Percentiles rank a stretch among this genome's conserved stretches.
phyloP scores from a whole-genome alignment of 108 stramenopile species.

The Cyclotella cryptica region DNA sequence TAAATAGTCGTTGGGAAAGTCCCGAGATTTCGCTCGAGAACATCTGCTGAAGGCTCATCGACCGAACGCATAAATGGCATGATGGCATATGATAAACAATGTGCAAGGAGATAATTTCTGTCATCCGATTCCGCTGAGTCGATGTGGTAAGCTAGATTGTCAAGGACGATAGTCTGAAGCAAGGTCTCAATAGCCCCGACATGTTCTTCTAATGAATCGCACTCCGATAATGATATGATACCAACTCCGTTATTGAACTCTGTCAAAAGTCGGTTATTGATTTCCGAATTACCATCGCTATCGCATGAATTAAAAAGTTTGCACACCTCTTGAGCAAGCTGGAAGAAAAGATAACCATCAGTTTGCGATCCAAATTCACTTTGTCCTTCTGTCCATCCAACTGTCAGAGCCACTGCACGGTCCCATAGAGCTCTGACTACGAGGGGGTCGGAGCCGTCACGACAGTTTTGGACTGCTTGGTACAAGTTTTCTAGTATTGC shows the following conservation, averaged over 20 bases:
- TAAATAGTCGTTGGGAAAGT: constrained; percentile 1
- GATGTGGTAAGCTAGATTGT: constrained; percentile 37
- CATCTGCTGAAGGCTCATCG: constrained; percentile 24
- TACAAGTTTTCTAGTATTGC: constrained; percentile 53
- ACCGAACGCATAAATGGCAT: constrained; percentile 34
- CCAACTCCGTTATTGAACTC: constrained; percentile 30
- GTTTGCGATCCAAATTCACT: constrained; percentile 48
- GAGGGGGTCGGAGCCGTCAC: neutral
- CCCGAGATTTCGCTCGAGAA: constrained; percentile 28
- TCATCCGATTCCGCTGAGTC: constrained; percentile 22
- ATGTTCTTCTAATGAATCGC: constrained; percentile 19
- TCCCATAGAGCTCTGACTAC: constrained; percentile 54
- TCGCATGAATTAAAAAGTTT: constrained; percentile 63
- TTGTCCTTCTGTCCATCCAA: constrained; percentile 75
- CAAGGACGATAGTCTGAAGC: constrained; percentile 39
- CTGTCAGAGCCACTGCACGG: constrained; percentile 66
- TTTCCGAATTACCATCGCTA: constrained; percentile 38
- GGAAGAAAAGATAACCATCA: constrained; percentile 64
- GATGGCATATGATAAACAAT: constrained; percentile 34
- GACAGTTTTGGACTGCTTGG: constrained; percentile 38
- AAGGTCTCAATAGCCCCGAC: constrained; percentile 23
- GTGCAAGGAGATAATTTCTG: constrained; percentile 27
- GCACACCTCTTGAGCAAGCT: constrained; percentile 79
- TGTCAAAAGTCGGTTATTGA: constrained; percentile 32
- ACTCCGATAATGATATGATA: constrained; percentile 9